phyloP scores from a whole-genome alignment of 805 yeast species.

The Myxozyma neglecta region DNA sequence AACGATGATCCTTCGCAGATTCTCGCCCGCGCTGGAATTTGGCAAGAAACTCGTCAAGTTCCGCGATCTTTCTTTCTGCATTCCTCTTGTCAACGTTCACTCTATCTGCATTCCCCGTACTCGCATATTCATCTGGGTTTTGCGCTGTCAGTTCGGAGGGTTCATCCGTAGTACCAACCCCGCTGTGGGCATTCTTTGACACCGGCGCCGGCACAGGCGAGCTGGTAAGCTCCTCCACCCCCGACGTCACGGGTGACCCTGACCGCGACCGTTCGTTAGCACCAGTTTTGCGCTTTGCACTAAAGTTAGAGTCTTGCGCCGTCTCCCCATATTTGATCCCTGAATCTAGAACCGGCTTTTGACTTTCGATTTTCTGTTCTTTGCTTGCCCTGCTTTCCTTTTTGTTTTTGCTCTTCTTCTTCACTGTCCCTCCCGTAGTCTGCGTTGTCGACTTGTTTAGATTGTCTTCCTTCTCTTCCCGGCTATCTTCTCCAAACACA shows the following conservation, averaged over 20 bases:
- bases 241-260: no score
- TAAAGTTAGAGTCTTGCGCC: no score
- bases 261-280: no score
- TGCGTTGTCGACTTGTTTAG: neutral
- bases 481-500: constrained; percentile 6
- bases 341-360: neutral
- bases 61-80: neutral
- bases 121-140: neutral
- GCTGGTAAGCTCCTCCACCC: no score
- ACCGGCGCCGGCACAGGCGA: no score
- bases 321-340: no score
- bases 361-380: neutral
- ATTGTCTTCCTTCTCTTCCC: constrained; percentile 4
- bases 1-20: no score
- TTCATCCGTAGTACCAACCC: no score
- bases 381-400: neutral
- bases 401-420: constrained; percentile 1
- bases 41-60: neutral
- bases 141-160: neutral
- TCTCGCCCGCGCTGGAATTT: neutral
- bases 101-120: neutral
- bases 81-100: neutral
- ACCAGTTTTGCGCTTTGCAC: no score
- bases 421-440: neutral
- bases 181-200: no score